Conservation (phyloP, 306 rosid species). For the Pterocarpus macrocarpus region DNA sequence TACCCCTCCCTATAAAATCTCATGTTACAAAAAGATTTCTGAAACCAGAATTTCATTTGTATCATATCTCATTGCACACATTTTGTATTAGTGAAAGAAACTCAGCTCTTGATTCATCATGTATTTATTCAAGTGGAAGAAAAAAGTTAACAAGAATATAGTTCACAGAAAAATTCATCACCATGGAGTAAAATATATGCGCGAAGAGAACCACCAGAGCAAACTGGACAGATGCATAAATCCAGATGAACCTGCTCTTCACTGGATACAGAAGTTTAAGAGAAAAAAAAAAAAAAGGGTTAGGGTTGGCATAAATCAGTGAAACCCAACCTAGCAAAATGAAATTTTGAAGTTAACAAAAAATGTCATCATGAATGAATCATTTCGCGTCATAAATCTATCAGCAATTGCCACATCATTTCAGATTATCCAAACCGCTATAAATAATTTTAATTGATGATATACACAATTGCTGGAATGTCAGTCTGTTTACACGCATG, state of each 20-base stretch:
- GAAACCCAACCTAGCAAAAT: constrained; percentile 26
- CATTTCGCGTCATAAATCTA: constrained; percentile 15
- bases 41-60: neutral
- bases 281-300: neutral
- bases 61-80: neutral
- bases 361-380: neutral
- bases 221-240: constrained; percentile 88
- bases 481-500: neutral
- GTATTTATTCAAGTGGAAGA: constrained; percentile 27
- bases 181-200: constrained; percentile 93
- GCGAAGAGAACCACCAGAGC: constrained; percentile 96
- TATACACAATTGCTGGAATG: neutral
- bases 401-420: constrained; percentile 26
- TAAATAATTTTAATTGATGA: neutral
- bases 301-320: constrained; percentile 18
- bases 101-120: constrained; percentile 15
- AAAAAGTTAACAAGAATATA: constrained; percentile 14
- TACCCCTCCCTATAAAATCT: neutral
- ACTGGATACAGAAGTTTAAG: constrained; percentile 58
- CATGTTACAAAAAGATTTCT: neutral
- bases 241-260: constrained; percentile 94
- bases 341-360: neutral
- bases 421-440: constrained; percentile 8
- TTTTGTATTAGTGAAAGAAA: constrained; percentile 8
- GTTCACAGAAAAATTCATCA: constrained; percentile 46